phyloP scores from a whole-genome alignment of 306 rosid species.

The Sindora glabra region DNA sequence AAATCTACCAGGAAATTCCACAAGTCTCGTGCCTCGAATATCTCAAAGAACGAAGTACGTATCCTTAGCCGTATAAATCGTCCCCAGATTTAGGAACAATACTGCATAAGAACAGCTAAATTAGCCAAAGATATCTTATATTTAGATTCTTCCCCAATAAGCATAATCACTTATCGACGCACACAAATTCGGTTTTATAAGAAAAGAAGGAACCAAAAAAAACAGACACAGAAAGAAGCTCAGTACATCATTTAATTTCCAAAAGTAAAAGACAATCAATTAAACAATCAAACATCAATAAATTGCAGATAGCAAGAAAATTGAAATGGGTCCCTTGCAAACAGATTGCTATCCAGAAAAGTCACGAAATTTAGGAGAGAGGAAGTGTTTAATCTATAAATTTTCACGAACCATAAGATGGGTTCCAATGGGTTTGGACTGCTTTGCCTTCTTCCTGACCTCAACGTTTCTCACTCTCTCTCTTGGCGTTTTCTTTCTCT shows the following conservation, averaged over 20 bases:
- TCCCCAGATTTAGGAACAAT: slow-evolving; percentile 45
- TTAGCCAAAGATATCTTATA: slow-evolving; percentile 21
- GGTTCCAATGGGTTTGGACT: no score
- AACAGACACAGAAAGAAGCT: slow-evolving; percentile 3
- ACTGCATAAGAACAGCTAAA: slow-evolving; percentile 26
- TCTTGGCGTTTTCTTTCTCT: no score
- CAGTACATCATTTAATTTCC: slow-evolving; percentile 14
- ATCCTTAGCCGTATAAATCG: slow-evolving; percentile 27
- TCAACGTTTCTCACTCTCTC: no score
- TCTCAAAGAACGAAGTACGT: slow-evolving; percentile 4
- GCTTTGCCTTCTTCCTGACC: slow-evolving; percentile 20
- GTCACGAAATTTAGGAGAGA: not conserved
- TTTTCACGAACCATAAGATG: slow-evolving; percentile 24
- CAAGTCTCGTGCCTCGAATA: slow-evolving; percentile 32
- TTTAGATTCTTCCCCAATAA: slow-evolving; percentile 14
- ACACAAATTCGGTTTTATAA: not conserved
- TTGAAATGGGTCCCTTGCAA: slow-evolving; percentile 7
- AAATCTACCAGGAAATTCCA: slow-evolving; percentile 36
- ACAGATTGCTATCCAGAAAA: not conserved
- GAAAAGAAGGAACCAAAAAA: not conserved
- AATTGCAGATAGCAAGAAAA: slow-evolving; percentile 5
- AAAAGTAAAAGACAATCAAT: not conserved
- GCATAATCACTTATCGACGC: slow-evolving; percentile 16
- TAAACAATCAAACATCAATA: slow-evolving; percentile 2
- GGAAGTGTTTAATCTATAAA: not conserved